Evolutionary conservation across 2,329 filamentous ascomycete species (phyloP), one percentile per base, ranked within the genome.

Genomic region (Clarireedia paspali): DNA sequence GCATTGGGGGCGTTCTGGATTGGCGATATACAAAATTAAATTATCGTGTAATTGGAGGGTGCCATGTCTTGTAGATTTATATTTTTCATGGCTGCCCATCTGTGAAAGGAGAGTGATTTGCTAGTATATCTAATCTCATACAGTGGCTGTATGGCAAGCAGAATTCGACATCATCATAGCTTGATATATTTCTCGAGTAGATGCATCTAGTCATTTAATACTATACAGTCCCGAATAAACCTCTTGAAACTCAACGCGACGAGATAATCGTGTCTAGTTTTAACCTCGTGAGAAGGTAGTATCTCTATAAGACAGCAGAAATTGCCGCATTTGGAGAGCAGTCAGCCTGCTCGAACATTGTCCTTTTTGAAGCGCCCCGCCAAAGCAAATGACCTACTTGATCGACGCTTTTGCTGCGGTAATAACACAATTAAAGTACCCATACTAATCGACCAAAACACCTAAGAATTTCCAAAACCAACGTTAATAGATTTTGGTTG

Each of bases 401-500:
- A 24, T 10, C 23, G 36, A 42, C 36, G 30, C 49, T 23, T 36
- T 53, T 42, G 30, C 40, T 53, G 14, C 45, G 42, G 49, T 53
- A 14, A 14, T 34, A 44, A 42, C 50, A 20, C 49, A 17, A 34
- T 56, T 51, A 17, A 7, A 34, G 45, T 47, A 47, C 15, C 38
- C 30, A 34, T 50, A 45, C 47, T 47, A 47, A 45, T 42, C 6
- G 50, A 36, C 17, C 36, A 34, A n/a, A 44, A 55, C 38, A 55
- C 60, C 34, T 34, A 60, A 50, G 57, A 51, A 47, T 52, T 54
- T 44, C 55, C 57, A 39, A 57, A 57, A 24, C 59, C 58, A 47
- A 67, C 62, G 58, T 64, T 57, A 46, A 68, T 62, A 30, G 66
- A 59, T 40, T 59, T 51, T 4, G 51, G 49, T 38, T 52, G 73